Conservation (phyloP, 2,329 filamentous ascomycete species). For the Zalaria sp. region DNA sequence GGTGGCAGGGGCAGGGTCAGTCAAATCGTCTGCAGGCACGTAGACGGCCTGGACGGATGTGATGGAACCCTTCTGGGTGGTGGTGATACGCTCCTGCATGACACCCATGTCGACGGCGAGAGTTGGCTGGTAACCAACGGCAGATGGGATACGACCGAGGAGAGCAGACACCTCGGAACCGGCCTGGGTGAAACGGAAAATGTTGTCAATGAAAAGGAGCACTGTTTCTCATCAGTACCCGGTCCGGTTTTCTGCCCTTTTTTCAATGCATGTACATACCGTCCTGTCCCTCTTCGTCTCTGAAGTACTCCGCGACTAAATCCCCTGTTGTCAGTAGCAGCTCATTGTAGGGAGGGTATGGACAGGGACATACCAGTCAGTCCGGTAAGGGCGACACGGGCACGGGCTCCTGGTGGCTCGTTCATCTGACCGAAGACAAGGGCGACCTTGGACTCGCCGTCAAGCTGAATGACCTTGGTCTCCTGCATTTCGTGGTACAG, state of each 20-base stretch:
- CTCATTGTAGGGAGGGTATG: no score
- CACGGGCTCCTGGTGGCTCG: conserved; percentile 98
- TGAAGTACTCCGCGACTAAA: conserved; percentile 65
- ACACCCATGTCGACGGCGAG: conserved; percentile 97
- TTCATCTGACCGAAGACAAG: conserved; percentile 99
- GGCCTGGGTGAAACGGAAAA: conserved; percentile 99
- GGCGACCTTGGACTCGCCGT: conserved; percentile 98
- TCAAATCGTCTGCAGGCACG: conserved; percentile 99
- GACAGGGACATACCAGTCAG: conserved; percentile 5
- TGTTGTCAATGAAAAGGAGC: conserved; percentile 99
- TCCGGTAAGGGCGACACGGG: conserved; percentile 97
- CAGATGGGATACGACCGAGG: conserved; percentile 98
- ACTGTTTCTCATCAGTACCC: conserved; percentile 33
- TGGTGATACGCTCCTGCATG: conserved; percentile 99
- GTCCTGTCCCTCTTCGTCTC: conserved; percentile 72
- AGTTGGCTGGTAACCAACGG: conserved; percentile 99
- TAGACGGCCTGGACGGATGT: conserved; percentile 99
- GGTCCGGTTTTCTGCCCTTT: no score
- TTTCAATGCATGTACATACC: conserved; percentile 34
- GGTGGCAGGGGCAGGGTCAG: conserved; percentile 96
- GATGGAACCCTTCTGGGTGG: conserved; percentile 98
- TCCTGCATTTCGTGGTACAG: conserved; percentile 99
- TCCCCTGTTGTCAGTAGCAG: conserved; percentile 9
- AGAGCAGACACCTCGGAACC: conserved; percentile 99
- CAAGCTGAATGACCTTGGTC: conserved; percentile 97